Evolutionary conservation across 345 rosid species (phyloP).

Genomic region (Conringia planisiliqua): DNA sequence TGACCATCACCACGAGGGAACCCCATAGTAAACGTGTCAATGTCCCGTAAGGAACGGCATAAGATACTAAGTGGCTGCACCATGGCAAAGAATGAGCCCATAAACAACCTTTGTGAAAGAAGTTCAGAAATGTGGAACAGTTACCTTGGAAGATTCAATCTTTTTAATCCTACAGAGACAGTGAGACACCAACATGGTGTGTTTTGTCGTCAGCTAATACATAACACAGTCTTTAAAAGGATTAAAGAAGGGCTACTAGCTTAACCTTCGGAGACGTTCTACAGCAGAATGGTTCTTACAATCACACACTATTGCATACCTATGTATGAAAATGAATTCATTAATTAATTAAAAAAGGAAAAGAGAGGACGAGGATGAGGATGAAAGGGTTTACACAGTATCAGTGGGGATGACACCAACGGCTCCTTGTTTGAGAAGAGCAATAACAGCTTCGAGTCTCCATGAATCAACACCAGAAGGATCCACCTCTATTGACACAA

Average conservation of each 20-base stretch:
- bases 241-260: background rate
- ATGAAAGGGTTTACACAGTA: conserved; percentile 48
- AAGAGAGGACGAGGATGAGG: too few species aligned
- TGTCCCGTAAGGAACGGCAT: conserved; percentile 77
- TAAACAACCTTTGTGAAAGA: background rate
- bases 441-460: conserved; percentile 63
- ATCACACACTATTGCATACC: conserved; percentile 77
- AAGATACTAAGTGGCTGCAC: conserved; percentile 93
- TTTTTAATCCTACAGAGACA: conserved; percentile 68
- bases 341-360: too few species aligned
- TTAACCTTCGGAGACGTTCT: conserved; percentile 82
- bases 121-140: background rate
- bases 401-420: conserved; percentile 97
- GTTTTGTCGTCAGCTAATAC: background rate
- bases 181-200: background rate
- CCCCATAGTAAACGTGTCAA: conserved; percentile 73
- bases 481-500: conserved; percentile 67
- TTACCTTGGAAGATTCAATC: conserved; percentile 73
- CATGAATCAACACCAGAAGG: conserved; percentile 67
- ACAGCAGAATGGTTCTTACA: conserved; percentile 68
- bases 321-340: background rate
- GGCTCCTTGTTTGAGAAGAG: conserved; percentile 78
- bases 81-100: background rate
- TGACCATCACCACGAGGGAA: conserved; percentile 83
- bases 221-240: background rate